Conservation (phyloP, 192 early-diverging fungal genomes). For the Glomus cerebriforme region DNA sequence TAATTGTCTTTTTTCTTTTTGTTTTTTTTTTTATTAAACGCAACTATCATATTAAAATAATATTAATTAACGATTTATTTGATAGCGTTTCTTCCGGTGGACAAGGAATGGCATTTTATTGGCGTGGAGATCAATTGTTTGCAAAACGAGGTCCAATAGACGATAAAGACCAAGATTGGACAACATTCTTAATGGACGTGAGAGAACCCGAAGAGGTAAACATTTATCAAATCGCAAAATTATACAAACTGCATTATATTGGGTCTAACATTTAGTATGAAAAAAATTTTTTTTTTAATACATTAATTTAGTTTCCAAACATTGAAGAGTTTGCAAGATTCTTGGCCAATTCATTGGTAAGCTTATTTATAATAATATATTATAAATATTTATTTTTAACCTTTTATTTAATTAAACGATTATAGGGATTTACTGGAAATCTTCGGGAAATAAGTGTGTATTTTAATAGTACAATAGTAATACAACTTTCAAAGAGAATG, state of each 20-base stretch:
- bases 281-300: neutral
- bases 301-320: neutral
- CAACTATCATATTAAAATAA: neutral
- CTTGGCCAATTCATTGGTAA: neutral
- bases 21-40: neutral
- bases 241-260: neutral
- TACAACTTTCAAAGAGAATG: conserved; percentile 67
- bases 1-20: conserved; percentile 35
- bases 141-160: conserved; percentile 67
- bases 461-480: conserved; percentile 60
- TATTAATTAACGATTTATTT: neutral
- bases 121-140: conserved; percentile 85
- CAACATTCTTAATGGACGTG: conserved; percentile 73
- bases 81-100: conserved; percentile 67
- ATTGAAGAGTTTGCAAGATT: neutral
- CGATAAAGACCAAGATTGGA: conserved; percentile 58
- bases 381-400: no score
- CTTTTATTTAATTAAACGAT: conserved; percentile 12
- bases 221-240: neutral
- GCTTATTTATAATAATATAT: neutral
- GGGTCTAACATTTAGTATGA: no score
- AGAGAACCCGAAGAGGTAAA: conserved; percentile 72
- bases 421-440: conserved; percentile 78
- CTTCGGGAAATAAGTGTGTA: conserved; percentile 67
- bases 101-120: conserved; percentile 87